Evolutionary conservation across 805 yeast species (phyloP).

Genomic region (Cyberlindnera saturnus): DNA sequence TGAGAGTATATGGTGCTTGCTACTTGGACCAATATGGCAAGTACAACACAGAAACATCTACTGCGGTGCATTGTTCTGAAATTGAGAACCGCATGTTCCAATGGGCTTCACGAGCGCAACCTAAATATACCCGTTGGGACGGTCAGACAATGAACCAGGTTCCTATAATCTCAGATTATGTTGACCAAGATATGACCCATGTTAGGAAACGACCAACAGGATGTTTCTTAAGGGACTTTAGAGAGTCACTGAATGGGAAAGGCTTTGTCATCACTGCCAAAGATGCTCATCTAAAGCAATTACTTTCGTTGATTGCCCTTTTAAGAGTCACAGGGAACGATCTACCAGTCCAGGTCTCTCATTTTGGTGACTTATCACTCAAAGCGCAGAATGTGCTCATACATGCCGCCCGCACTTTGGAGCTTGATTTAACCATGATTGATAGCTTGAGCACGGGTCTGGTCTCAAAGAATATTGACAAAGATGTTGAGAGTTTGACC

Average conservation of each 20-base stretch:
- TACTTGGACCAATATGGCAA: slow-evolving; percentile 18
- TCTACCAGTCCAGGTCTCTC: slow-evolving; percentile 37
- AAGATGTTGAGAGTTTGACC: background rate
- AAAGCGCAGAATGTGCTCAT: slow-evolving; percentile 27
- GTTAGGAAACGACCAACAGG: slow-evolving; percentile 19
- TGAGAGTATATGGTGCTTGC: slow-evolving; percentile 25
- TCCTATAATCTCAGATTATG: slow-evolving; percentile 15
- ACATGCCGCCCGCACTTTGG: slow-evolving; percentile 25
- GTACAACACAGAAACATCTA: background rate
- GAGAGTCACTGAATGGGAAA: slow-evolving; percentile 27
- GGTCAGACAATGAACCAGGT: slow-evolving; percentile 18
- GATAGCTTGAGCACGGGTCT: slow-evolving; percentile 6
- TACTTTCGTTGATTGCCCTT: slow-evolving; percentile 33
- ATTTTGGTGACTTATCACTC: slow-evolving; percentile 28
- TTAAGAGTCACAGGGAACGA: slow-evolving; percentile 29
- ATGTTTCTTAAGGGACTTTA: slow-evolving; percentile 25
- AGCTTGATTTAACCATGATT: slow-evolving; percentile 1
- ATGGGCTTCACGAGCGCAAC: slow-evolving; percentile 28
- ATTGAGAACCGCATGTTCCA: slow-evolving; percentile 31
- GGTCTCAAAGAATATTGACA: background rate
- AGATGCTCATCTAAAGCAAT: slow-evolving; percentile 24
- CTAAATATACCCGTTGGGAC: slow-evolving; percentile 32
- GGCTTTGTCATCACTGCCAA: slow-evolving; percentile 29
- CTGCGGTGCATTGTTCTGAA: slow-evolving; percentile 20
- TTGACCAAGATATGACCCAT: slow-evolving; percentile 11